Percentiles rank a stretch among this genome's conserved stretches.
Conservation (phyloP, 2,329 filamentous ascomycete species). For the Colletotrichum limetticola region DNA sequence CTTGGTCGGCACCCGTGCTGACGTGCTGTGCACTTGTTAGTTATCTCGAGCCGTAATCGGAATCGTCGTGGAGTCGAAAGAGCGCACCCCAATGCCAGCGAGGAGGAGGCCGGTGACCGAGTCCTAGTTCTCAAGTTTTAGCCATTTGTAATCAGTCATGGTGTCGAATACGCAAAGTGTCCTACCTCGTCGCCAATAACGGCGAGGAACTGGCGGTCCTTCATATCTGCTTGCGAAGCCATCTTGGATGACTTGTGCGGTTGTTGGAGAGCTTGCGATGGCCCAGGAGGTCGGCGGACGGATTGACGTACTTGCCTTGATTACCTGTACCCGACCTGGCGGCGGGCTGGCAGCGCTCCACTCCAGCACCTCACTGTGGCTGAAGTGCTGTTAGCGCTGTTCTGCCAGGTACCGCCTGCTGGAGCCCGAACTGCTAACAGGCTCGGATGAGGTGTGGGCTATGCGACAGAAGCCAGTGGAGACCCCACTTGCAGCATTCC, state of each 20-base stretch:
- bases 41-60: not conserved
- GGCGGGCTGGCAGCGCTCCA: constrained; percentile 9
- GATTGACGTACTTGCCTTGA: constrained; percentile 32
- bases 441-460: not conserved
- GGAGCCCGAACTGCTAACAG: not conserved
- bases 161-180: constrained; percentile 40
- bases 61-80: constrained; percentile 4
- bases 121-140: constrained; percentile 67
- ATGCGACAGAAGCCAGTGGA: not conserved
- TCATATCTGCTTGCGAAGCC: constrained; percentile 68
- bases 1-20: constrained; percentile 84
- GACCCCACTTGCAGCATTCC: not conserved
- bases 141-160: constrained; percentile 37
- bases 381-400: constrained; percentile 23
- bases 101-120: constrained; percentile 96
- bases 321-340: constrained; percentile 9
- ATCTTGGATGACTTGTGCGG: constrained; percentile 45
- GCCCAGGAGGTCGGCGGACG: constrained; percentile 20
- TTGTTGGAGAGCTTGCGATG: constrained; percentile 29
- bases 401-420: constrained; percentile 19
- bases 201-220: constrained; percentile 94
- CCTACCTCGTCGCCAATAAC: constrained; percentile 96
- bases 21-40: constrained; percentile 74
- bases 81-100: constrained; percentile 87
- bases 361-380: constrained; percentile 12